These are phyloP conservation scores for Ceratocystis smalleyi DNA, from an alignment of 2,329 filamentous ascomycete species.

Conservation along the genomic window DNA sequence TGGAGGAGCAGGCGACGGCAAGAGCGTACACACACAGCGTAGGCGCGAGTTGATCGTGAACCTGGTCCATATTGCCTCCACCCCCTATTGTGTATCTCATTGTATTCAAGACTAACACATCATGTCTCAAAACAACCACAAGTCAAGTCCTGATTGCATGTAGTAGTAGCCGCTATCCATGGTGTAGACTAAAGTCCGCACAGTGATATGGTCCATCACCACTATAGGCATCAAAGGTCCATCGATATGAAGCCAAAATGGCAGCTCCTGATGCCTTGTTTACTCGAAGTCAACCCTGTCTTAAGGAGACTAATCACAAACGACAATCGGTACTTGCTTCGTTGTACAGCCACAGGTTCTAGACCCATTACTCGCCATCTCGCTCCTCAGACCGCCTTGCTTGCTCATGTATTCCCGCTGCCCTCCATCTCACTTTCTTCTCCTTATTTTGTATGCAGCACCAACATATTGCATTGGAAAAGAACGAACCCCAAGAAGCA, in stretches of 20 bases:
- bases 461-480: background rate
- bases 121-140: background rate
- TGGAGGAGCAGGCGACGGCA: too few species aligned
- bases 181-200: background rate
- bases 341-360: background rate
- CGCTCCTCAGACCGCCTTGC: background rate
- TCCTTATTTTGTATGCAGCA: too few species aligned
- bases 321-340: background rate
- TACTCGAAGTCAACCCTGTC: background rate
- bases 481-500: background rate
- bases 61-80: background rate
- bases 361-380: background rate
- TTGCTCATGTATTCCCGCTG: background rate
- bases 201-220: background rate
- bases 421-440: too few species aligned
- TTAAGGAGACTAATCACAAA: background rate
- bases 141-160: background rate
- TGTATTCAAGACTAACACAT: background rate
- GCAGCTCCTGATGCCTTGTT: too few species aligned
- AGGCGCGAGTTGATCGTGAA: too few species aligned
- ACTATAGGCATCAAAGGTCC: background rate
- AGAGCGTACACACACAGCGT: too few species aligned
- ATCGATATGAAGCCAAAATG: background rate
- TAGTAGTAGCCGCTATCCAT: background rate
- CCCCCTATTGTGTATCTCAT: background rate